These are phyloP conservation scores for Daldinia vernicosa DNA, from an alignment of 495 filamentous ascomycete genomes.

Conservation along the genomic window DNA sequence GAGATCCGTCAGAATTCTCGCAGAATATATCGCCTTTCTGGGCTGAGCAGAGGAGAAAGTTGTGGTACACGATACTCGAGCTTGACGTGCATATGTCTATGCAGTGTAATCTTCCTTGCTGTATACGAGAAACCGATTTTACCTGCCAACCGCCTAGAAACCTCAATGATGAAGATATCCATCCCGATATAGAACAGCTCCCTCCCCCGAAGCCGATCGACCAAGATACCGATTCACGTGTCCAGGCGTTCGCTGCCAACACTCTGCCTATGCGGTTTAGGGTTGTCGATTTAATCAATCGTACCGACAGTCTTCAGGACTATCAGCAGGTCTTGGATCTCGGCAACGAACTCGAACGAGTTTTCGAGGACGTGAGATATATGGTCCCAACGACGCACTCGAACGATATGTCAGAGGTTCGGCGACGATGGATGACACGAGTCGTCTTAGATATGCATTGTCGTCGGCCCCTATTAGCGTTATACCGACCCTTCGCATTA, in stretches of 20 bases:
- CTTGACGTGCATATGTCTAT: constrained; percentile 52
- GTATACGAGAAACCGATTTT: constrained; percentile 50
- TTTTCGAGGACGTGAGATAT: constrained; percentile 50
- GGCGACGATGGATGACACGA: constrained; percentile 46
- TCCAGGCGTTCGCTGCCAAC: constrained; percentile 49
- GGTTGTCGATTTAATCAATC: constrained; percentile 47
- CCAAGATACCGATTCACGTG: constrained; percentile 46
- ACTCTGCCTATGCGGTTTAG: constrained; percentile 47
- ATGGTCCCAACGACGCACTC: constrained; percentile 42
- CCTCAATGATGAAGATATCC: constrained; percentile 47
- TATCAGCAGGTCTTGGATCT: constrained; percentile 49
- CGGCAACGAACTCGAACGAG: constrained; percentile 49
- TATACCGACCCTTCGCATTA: constrained; percentile 55
- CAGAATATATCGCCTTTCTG: constrained; percentile 46
- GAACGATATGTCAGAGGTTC: constrained; percentile 38
- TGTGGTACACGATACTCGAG: constrained; percentile 53
- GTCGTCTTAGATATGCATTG: constrained; percentile 50
- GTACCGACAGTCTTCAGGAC: constrained; percentile 48
- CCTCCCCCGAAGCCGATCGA: constrained; percentile 49
- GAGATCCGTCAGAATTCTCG: constrained; percentile 52
- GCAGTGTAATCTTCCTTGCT: constrained; percentile 50
- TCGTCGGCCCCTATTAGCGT: constrained; percentile 48
- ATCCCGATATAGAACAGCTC: constrained; percentile 42
- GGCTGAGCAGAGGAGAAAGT: constrained; percentile 47
- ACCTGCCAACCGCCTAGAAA: constrained; percentile 50